A percentile compares a stretch with the other conserved stretches of the same genome.
phyloP scores from a whole-genome alignment of 352 stramenopile species.

The Pythium monospermum region DNA sequence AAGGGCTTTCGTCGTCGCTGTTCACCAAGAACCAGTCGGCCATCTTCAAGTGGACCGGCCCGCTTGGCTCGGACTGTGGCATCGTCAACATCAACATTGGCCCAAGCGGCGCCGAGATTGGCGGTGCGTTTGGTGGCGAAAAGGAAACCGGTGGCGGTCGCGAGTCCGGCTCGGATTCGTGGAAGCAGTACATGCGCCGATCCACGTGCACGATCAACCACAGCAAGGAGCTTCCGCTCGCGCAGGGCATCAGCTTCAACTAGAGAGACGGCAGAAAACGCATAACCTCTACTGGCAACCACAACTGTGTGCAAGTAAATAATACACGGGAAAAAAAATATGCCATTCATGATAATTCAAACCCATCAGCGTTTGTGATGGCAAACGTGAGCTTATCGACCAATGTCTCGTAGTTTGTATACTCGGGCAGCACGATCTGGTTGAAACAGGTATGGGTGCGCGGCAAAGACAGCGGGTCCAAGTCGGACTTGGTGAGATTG shows the following conservation, averaged over 20 bases:
- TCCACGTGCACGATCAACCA: conserved; percentile 93
- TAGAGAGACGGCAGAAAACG: no score
- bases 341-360: conserved; percentile 64
- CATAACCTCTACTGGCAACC: no score
- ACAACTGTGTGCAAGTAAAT: no score
- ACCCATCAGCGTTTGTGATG: conserved; percentile 73
- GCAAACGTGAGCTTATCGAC: conserved; percentile 74
- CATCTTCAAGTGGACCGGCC: conserved; percentile 92
- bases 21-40: conserved; percentile 90
- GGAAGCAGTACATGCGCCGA: conserved; percentile 95
- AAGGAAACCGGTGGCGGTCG: conserved; percentile 91
- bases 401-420: conserved; percentile 54
- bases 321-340: no score
- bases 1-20: conserved; percentile 88
- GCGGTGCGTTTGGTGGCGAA: conserved; percentile 89
- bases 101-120: conserved; percentile 90
- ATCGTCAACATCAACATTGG: conserved; percentile 94
- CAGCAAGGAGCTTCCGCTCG: conserved; percentile 89
- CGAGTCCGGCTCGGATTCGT: conserved; percentile 89
- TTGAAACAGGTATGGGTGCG: conserved; percentile 87
- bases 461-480: conserved; percentile 61
- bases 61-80: conserved; percentile 86
- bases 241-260: conserved; percentile 91
- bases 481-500: conserved; percentile 79
- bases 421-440: conserved; percentile 83